Conservation (phyloP, 1,284 basidiomycete species). For the Puccinia hordei region DNA sequence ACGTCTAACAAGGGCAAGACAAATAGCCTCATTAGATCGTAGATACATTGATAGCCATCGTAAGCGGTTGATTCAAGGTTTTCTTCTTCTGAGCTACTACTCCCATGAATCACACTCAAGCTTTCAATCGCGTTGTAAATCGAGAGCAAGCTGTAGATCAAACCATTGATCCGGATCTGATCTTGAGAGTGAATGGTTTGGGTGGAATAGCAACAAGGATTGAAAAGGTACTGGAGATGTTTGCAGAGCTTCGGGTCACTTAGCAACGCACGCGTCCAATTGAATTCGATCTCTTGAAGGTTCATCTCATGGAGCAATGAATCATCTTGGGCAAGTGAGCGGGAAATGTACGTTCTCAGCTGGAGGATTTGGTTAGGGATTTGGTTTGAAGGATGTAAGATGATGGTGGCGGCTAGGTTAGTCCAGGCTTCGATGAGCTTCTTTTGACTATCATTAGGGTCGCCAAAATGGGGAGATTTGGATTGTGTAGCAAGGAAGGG, state of each 20-base stretch:
- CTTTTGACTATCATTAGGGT: not conserved
- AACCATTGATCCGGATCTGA: slow-evolving; percentile 12
- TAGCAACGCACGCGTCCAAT: slow-evolving; percentile 43
- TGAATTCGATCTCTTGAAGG: slow-evolving; percentile 23
- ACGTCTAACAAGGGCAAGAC: slow-evolving; percentile 31
- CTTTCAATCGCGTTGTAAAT: slow-evolving; percentile 27
- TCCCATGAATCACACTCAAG: slow-evolving; percentile 16
- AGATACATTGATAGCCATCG: slow-evolving; percentile 12
- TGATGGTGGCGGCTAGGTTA: slow-evolving; percentile 7
- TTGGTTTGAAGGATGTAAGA: slow-evolving; percentile 17
- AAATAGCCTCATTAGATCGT: slow-evolving; percentile 33
- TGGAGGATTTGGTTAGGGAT: slow-evolving; percentile 21
- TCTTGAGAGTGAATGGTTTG: not conserved
- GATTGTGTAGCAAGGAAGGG: not conserved
- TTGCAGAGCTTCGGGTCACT: slow-evolving; percentile 34
- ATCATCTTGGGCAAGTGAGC: not conserved
- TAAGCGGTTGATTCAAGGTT: not conserved
- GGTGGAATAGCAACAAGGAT: slow-evolving; percentile 1
- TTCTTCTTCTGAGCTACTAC: not conserved
- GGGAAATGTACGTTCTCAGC: slow-evolving; percentile 6
- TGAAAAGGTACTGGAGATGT: slow-evolving; percentile 36
- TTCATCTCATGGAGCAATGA: too few relatives aligned
- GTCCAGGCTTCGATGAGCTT: slow-evolving; percentile 24
- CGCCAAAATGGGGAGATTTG: slow-evolving; percentile 3
- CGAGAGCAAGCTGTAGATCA: slow-evolving; percentile 44